Evolutionary conservation across 257 asterid species (phyloP), one percentile per base, ranked within the genome.

Genomic region (Nicotiana otophora): DNA sequence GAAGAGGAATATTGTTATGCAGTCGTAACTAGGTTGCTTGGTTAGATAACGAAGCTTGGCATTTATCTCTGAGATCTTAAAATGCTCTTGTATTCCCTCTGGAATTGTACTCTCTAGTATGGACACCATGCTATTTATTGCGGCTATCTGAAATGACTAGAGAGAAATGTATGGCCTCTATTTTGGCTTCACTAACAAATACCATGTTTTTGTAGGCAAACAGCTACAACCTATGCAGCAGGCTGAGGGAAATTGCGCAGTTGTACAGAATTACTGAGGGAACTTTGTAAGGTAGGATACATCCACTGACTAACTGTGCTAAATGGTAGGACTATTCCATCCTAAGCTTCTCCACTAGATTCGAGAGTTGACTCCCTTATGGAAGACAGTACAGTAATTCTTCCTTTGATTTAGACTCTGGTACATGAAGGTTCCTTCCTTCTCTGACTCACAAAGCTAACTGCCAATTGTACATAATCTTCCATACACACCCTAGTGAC

Each of bases 221-320:
- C 46, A 75, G 63, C 80, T 75, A 75, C 46, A 26, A 7, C 42
- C 62, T 51, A 7, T 15, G 80, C 62, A 75, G 63, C 80, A 75
- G 80, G 53, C 63, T 26, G 80, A 75, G 62, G 61, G 80, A 75
- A 75, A 75, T 51, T 48, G 26, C 16, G 28, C 80, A 51, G 63
- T 34, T 75, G 80, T 75, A 75, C 80, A 75, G n/a, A 75, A 75
- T 75, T 51, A 75, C 16, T 15, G 23, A 75, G 28, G 46, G 80
- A 74, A 51, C 80, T 75, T 48, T 51, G 42, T 75, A 75, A 75
- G 80, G 80, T 75, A 75, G 80, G 80, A 75, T 51, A 51, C 7
- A 51, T 75, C 63, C 5, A 58, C 42, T 74, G 80, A 74, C 63
- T 48, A 42, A 30, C 26, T 7, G 7, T 72, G 42, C 12, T 74